Percentiles rank a stretch among this genome's conserved stretches.
Evolutionary conservation across 768 basidiomycete genomes (phyloP).

Genomic region (Leucogyrophana mollusca): DNA sequence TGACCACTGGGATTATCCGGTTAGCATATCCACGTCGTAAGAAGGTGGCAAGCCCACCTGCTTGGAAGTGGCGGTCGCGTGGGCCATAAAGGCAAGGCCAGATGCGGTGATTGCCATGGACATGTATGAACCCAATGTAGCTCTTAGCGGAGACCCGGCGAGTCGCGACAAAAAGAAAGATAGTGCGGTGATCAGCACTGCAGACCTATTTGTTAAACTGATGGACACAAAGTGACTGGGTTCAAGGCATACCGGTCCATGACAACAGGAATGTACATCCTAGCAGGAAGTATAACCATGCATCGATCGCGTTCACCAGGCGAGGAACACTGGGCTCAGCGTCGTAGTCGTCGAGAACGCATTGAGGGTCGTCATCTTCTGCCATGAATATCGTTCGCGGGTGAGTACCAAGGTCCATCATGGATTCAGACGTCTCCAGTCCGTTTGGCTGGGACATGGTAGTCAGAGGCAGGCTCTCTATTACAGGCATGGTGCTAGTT

Average conservation of each 20-base stretch:
- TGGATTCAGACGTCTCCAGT: neutral
- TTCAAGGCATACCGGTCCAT: conserved; percentile 74
- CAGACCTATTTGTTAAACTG: conserved; percentile 1
- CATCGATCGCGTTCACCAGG: conserved; percentile 35
- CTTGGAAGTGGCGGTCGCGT: conserved; percentile 70
- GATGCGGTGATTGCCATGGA: conserved; percentile 60
- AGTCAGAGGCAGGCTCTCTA: too few species aligned
- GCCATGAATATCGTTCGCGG: too few species aligned
- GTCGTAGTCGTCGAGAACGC: too few species aligned
- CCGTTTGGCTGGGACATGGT: neutral
- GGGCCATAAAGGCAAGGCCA: conserved; percentile 70
- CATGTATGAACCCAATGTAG: conserved; percentile 66
- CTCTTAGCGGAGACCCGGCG: conserved; percentile 51
- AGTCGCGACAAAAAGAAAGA: conserved; percentile 79
- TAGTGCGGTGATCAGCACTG: conserved; percentile 84
- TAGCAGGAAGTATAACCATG: conserved; percentile 65
- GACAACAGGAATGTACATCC: conserved; percentile 83
- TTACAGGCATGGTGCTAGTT: too few species aligned
- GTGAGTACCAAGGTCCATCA: neutral
- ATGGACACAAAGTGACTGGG: neutral
- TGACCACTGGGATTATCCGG: conserved; percentile 47
- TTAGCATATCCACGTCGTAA: neutral
- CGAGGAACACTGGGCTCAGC: too few species aligned
- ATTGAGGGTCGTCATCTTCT: too few species aligned
- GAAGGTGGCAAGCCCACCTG: conserved; percentile 41